Percentiles rank a stretch among this genome's conserved stretches.
phyloP scores from a whole-genome alignment of 768 basidiomycete species.

The Mycena kentingensis region DNA sequence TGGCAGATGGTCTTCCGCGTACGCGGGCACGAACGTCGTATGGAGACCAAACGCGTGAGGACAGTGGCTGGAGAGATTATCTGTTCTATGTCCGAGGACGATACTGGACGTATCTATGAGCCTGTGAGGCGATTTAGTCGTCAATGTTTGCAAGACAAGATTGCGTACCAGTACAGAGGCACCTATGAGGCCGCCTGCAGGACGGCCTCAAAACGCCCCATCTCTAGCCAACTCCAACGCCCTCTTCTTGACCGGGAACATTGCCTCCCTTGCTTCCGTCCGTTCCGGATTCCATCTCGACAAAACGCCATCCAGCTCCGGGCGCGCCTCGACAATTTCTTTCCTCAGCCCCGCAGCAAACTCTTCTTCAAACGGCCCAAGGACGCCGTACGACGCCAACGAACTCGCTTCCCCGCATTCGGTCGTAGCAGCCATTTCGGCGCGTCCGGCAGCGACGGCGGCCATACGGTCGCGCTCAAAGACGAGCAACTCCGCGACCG shows the following conservation, averaged over 20 bases:
- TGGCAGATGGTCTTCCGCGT: too few species aligned
- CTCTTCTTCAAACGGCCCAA: conserved; percentile 12
- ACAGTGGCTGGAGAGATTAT: too few species aligned
- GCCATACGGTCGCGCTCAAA: conserved; percentile 30
- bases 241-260: conserved; percentile 9
- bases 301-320: conserved; percentile 12
- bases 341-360: conserved; percentile 10
- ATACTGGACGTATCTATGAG: too few species aligned
- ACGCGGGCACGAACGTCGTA: too few species aligned
- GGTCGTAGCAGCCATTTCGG: conserved; percentile 1
- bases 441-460: conserved; percentile 8
- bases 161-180: too few species aligned
- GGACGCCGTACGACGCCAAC: conserved; percentile 14
- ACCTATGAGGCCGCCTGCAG: too few species aligned
- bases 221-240: conserved; percentile 9
- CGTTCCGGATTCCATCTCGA: conserved; percentile 12
- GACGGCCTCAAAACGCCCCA: too few species aligned
- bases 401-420: conserved; percentile 3
- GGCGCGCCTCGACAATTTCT: conserved; percentile 8
- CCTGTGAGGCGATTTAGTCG: too few species aligned
- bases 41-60: too few species aligned
- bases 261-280: conserved; percentile 11
- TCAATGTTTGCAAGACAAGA: too few species aligned
- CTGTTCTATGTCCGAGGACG: too few species aligned
- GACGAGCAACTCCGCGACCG: conserved; percentile 15